Percentiles rank a stretch among this genome's conserved stretches.
Conservation (phyloP, 331 rosid genomes). For the Telfairia occidentalis region DNA sequence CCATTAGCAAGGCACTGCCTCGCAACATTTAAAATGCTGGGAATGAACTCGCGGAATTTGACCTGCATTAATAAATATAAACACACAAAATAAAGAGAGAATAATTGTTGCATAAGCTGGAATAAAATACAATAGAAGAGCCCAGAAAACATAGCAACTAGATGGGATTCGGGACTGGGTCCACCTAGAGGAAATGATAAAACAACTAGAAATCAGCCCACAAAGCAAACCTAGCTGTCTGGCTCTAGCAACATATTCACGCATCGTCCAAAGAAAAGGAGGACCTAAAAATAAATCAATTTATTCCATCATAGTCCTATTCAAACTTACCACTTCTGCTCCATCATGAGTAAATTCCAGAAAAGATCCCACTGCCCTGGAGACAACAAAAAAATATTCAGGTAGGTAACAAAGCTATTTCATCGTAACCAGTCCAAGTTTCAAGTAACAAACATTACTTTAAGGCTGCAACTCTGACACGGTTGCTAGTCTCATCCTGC, state of each 20-base stretch:
- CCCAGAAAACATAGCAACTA: neutral
- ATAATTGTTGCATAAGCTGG: neutral
- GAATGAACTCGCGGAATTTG: conserved; percentile 90
- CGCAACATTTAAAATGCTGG: conserved; percentile 87
- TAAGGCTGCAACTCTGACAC: conserved; percentile 93
- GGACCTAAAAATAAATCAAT: neutral
- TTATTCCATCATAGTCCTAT: neutral
- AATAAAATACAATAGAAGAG: neutral
- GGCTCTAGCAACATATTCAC: neutral
- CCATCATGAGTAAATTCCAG: conserved; percentile 88
- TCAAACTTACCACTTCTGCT: conserved; percentile 74
- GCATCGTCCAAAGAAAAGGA: neutral
- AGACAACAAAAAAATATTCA: conserved; percentile 14
- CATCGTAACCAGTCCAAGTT: neutral
- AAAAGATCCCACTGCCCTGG: conserved; percentile 98
- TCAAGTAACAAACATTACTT: conserved; percentile 37
- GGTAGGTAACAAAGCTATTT: conserved; percentile 13
- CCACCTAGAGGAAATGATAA: neutral
- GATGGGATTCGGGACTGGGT: too few relatives aligned
- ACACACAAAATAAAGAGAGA: neutral
- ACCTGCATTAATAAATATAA: conserved; percentile 33
- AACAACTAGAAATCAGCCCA: neutral
- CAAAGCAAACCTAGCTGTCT: neutral
- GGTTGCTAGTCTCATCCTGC: conserved; percentile 90
- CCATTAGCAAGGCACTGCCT: conserved; percentile 96